phyloP scores from a whole-genome alignment of 805 yeast species.

The Ogataea trehalophila region DNA sequence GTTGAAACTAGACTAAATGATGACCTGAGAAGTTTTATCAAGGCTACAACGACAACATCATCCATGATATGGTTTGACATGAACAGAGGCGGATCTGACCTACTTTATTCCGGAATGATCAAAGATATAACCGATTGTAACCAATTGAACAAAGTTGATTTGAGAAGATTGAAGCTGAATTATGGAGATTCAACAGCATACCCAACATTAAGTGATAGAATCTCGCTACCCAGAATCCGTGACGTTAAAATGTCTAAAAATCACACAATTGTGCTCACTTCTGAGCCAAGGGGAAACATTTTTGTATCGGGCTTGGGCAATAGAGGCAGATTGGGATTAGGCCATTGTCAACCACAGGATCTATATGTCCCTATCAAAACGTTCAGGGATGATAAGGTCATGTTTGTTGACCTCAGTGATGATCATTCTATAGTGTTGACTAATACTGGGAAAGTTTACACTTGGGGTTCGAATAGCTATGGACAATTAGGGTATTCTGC shows the following conservation, averaged over 20 bases:
- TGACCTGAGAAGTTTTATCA: conserved; percentile 2
- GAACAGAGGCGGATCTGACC: conserved; percentile 49
- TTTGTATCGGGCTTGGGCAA: conserved; percentile 64
- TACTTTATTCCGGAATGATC: conserved; percentile 57
- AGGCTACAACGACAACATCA: conserved; percentile 2
- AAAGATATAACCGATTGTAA: conserved; percentile 7
- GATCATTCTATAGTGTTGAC: conserved; percentile 66
- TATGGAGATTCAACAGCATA: conserved; percentile 21
- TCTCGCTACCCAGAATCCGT: conserved; percentile 41
- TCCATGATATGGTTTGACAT: conserved; percentile 7
- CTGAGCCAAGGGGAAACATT: conserved; percentile 40
- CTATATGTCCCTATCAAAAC: conserved; percentile 39
- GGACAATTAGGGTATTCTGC: conserved; percentile 61
- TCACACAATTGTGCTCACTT: conserved; percentile 59
- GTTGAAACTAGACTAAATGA: conserved; percentile 22
- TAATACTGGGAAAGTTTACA: conserved; percentile 45
- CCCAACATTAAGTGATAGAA: conserved; percentile 17
- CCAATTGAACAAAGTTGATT: conserved; percentile 14
- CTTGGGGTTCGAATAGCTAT: conserved; percentile 76
- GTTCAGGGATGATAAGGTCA: conserved; percentile 29
- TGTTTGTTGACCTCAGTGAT: conserved; percentile 47
- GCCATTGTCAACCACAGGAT: conserved; percentile 36
- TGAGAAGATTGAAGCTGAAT: conserved; percentile 15
- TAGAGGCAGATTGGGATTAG: conserved; percentile 68
- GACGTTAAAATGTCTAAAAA: conserved; percentile 54